phyloP scores from a whole-genome alignment of 2,329 filamentous ascomycete genomes.

The Emydomyces testavorans region DNA sequence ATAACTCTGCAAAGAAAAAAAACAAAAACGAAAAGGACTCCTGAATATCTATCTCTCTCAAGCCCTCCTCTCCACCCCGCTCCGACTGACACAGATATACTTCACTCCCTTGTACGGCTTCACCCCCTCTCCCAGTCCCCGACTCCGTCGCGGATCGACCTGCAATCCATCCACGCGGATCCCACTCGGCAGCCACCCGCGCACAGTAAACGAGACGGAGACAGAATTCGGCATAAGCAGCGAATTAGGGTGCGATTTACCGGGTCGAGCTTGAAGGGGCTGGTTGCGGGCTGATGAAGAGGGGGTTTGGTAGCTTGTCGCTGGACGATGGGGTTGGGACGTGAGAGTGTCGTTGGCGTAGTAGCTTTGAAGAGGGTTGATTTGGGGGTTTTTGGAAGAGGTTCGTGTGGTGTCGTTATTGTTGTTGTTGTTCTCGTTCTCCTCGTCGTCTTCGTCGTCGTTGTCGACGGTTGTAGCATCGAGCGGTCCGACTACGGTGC shows the following conservation, averaged over 20 bases:
- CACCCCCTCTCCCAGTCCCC: constrained; percentile 72
- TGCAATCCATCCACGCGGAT: constrained; percentile 51
- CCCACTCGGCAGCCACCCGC: constrained; percentile 54
- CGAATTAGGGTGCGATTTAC: constrained; percentile 41
- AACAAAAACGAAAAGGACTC: too few species aligned
- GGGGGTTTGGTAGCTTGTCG: constrained; percentile 1
- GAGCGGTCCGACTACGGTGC: constrained; percentile 61
- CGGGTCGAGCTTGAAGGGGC: not conserved
- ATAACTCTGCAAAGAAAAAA: too few species aligned
- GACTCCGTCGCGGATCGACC: constrained; percentile 65
- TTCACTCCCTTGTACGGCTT: constrained; percentile 98
- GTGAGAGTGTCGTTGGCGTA: constrained; percentile 32
- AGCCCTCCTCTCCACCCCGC: constrained; percentile 41
- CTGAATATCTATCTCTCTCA: too few species aligned
- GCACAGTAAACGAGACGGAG: constrained; percentile 52
- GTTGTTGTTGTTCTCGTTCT: constrained; percentile 25
- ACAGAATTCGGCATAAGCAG: constrained; percentile 71
- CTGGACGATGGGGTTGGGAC: constrained; percentile 19
- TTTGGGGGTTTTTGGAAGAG: not conserved
- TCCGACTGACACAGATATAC: constrained; percentile 64
- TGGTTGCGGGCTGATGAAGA: not conserved
- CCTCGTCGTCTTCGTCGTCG: constrained; percentile 25
- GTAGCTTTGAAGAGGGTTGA: constrained; percentile 37
- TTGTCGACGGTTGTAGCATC: constrained; percentile 37
- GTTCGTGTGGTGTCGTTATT: constrained; percentile 18